Evolutionary conservation across 1,284 basidiomycete genomes (phyloP), one percentile per base, ranked within the genome.

Genomic region (Marasmius oreades): DNA sequence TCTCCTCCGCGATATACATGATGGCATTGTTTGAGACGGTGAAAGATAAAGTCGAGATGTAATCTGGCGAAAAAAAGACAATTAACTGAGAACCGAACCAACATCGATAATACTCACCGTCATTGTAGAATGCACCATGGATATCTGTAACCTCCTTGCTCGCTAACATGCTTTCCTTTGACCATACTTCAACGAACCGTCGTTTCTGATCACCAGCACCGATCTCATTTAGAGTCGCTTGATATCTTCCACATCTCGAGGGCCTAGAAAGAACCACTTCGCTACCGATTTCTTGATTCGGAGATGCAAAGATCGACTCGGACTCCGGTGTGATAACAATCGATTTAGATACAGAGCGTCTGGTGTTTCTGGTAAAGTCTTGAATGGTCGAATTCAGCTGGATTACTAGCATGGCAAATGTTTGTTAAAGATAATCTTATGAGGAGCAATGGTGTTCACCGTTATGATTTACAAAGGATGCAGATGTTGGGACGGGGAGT

Each of bases 141-240:
- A 65, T 62, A 26, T 82, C 76, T 0, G 84, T 81, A 20, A 89
- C 85, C 20, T 89, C 81, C 50, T 75, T 66, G 0, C 72, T 76
- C 0, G 67, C 71, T 48, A 79, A 73, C 1, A 82, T 59, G 5
- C 67, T 64, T 24, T 73, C 68, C 0, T 71, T 72, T 0, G 69
- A 64, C 84, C 86, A 88, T 12, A 90, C 69, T 66, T 90, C 88
- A 0, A 90, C 76, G 50, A 76, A 78, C 26, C 84, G 76, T 59
- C 76, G 79, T 63, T 79, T 79, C 4, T 68, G 64, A 8, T 64
- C 66, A 0, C 46, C 48, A 20, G 37, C 34, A 7, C 51, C 58
- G 0, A 65, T 64, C 63, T 83, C 80, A 11, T 77, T 75, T 18
- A 88, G 69, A 45, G 80, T 66, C 5, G 79, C 84, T 4, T 74